Evolutionary conservation across 139 green algal species (phyloP), one percentile per base, ranked within the genome.

Genomic region (Chlamydomonas sp.): DNA sequence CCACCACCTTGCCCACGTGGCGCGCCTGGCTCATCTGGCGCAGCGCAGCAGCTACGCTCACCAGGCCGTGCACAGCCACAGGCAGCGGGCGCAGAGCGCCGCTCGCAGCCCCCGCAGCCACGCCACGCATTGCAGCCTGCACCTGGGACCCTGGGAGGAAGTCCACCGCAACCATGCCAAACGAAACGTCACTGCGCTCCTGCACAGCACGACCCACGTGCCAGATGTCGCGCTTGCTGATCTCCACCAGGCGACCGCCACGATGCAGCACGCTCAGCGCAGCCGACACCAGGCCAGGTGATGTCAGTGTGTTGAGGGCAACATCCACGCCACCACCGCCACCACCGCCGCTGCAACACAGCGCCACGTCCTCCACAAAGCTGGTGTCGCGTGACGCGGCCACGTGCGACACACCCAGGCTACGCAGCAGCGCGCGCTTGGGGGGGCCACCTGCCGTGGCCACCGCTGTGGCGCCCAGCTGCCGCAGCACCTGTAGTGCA

Each of bases 211-310:
- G 76, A 0, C 54, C 67, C 1, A 73, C 58, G 37, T 70, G 83
- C 79, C 82, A 95, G 50, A 96, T 87, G 79, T 93, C 90, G 48
- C 90, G 82, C 83, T 96, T 96, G 71, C 81, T 85, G 76, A 96
- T 95, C 74, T 96, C 90, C 49, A 91, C 83, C 38, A 95, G 80
- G 0, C 70, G 61, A 0, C 84, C 90, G 43, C 84, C 85, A 5
- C 4, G 30, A n/a, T 31, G 38, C 20, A 95, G 57, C 26, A 75
- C 58, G 16, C 84, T 75, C 49, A 93, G 60, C 6, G 83, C 87
- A 10, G 75, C 89, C 1, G 77, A 82, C 50, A 95, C 89, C 79
- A 96, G 87, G 59, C 89, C 90, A 2, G 87, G 80, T 29, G 78
- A 88, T 26, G 90, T 96, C 67, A 96, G 79, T 20, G 79, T 89